A percentile compares a stretch with the other conserved stretches of the same genome.
Evolutionary conservation across 306 rosid species (phyloP).

Genomic region (Crotalaria pallida): DNA sequence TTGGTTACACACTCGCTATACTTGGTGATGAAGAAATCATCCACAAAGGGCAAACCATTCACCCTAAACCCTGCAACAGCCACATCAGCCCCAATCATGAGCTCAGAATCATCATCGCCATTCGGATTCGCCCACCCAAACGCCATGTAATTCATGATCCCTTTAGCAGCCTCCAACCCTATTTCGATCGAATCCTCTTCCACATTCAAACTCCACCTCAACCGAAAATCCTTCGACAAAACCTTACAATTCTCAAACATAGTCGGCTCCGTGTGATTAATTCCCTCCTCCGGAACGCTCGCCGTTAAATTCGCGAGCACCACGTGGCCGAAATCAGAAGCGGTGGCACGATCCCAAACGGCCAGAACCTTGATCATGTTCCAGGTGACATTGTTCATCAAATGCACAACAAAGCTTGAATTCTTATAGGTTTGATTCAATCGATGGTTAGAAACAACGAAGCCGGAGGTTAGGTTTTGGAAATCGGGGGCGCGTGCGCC

Average conservation of each 20-base stretch:
- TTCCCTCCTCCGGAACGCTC: neutral
- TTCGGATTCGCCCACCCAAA: slow-evolving; percentile 62
- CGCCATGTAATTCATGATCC: slow-evolving; percentile 49
- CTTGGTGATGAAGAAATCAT: slow-evolving; percentile 49
- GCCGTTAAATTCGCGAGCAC: slow-evolving; percentile 1
- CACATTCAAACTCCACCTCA: slow-evolving; percentile 50
- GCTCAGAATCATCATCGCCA: slow-evolving; percentile 7
- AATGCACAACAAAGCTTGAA: slow-evolving; percentile 40
- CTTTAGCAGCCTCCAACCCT: slow-evolving; percentile 59
- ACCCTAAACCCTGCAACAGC: slow-evolving; percentile 49
- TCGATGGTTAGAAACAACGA: slow-evolving; percentile 37
- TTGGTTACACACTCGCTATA: slow-evolving; percentile 40
- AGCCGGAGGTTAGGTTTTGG: slow-evolving; percentile 44
- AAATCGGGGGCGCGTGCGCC: slow-evolving; percentile 39
- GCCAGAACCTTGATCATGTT: slow-evolving; percentile 53
- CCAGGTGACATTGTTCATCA: slow-evolving; percentile 49
- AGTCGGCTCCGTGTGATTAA: slow-evolving; percentile 33
- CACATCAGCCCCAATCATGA: slow-evolving; percentile 59
- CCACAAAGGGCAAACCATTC: slow-evolving; percentile 54
- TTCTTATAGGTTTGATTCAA: slow-evolving; percentile 45
- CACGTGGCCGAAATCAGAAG: slow-evolving; percentile 55
- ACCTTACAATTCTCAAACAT: slow-evolving; percentile 56
- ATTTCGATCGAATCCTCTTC: slow-evolving; percentile 38
- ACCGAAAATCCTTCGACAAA: slow-evolving; percentile 34
- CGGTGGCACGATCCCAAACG: slow-evolving; percentile 57